Evolutionary conservation across 1,284 basidiomycete genomes (phyloP), one percentile per base, ranked within the genome.

Genomic region (Mixia osmundae): DNA sequence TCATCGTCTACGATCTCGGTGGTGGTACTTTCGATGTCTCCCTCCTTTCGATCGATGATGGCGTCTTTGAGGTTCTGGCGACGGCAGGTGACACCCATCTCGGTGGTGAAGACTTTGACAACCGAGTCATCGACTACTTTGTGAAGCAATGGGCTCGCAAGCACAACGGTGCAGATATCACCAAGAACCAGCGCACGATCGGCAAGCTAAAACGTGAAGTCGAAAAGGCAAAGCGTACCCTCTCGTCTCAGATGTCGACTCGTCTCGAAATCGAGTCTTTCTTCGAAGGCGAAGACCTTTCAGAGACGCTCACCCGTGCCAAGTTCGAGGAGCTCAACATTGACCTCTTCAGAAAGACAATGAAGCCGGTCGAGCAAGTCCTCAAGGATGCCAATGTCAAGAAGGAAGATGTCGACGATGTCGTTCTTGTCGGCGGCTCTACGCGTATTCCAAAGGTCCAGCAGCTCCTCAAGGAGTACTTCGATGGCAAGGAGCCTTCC

Each of bases 11-110:
- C 65, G 89, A 97, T 67, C 71, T 95, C 35, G 89, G 87, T 48
- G 89, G 89, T 67, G 87, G 87, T 67, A 95, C 87, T 32, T 95
- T 95, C 61, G 89, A 95, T 74, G 89, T 95, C 23, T 95, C 87
- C 24, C 78, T 97, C 44, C 63, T 97, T 49, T 87, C 85, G 45
- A 94, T 95, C 45, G 83, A 94, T 60, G 87, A 91, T 62, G 87
- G 85, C 60, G 85, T 97, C 61, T 97, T 95, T 64, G 87, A 91
- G 61, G 87, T 95, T 60, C 89, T 91, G 67, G 83, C 89, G 44
- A 95, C 87, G 45, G 87, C 89, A 44, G 89, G 87, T 71, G 89
- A 95, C 65, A 97, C 87, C 44, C 87, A 95, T 61, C 68, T 95
- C 58, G 87, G 87, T 64, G 87, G 89, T 65, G 87, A 95, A 63